phyloP scores from a whole-genome alignment of 768 basidiomycete genomes.

The Daedaleopsis sinensis region DNA sequence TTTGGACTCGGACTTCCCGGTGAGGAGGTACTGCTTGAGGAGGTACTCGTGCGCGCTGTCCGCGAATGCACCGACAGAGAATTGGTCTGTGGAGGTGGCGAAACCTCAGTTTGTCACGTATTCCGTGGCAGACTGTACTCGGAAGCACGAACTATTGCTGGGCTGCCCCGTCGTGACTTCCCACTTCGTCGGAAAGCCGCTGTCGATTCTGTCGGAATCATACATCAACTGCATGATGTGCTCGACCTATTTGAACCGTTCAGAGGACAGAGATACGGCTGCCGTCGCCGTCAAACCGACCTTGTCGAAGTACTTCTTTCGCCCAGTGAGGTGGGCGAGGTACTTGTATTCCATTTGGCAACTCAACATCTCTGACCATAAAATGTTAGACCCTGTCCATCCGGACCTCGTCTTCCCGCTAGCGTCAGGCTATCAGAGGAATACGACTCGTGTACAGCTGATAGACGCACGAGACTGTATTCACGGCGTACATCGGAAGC shows the following conservation, averaged over 20 bases:
- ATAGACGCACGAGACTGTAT: conserved; percentile 52
- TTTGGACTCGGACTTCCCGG: conserved; percentile 60
- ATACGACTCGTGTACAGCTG: neutral
- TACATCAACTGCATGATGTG: conserved; percentile 52
- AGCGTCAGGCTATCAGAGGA: neutral
- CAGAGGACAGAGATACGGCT: neutral
- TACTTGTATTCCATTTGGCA: conserved; percentile 89
- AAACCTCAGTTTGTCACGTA: neutral
- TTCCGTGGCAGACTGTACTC: neutral
- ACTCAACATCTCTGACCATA: conserved; percentile 77
- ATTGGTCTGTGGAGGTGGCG: conserved; percentile 15
- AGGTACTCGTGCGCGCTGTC: conserved; percentile 84
- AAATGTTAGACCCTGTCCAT: conserved; percentile 37
- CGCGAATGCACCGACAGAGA: conserved; percentile 67
- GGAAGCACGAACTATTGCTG: conserved; percentile 16
- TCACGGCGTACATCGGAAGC: conserved; percentile 70
- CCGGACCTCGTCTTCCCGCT: conserved; percentile 45
- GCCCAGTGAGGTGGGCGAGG: conserved; percentile 79
- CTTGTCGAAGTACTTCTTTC: conserved; percentile 58
- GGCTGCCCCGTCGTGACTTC: conserved; percentile 16
- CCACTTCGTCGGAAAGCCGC: conserved; percentile 29
- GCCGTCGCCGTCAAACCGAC: conserved; percentile 37
- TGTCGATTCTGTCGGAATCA: conserved; percentile 18
- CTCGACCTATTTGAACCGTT: conserved; percentile 43
- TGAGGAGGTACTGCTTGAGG: conserved; percentile 74